Evolutionary conservation across 768 basidiomycete genomes (phyloP).

Genomic region (Kwoniella botswanensis): DNA sequence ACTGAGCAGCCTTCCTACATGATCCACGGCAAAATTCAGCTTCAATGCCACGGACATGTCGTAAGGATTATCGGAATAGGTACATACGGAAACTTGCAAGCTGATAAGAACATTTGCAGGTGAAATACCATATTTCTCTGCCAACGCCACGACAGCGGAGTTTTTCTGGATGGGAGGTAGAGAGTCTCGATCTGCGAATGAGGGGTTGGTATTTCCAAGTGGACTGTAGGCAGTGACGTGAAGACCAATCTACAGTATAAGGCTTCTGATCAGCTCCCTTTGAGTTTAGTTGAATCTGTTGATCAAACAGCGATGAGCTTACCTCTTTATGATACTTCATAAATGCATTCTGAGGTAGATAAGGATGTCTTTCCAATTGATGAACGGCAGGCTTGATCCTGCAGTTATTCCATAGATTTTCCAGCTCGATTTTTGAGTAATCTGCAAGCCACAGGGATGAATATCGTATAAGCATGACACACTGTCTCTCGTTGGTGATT

Average conservation of each 20-base stretch:
- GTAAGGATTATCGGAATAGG: not conserved
- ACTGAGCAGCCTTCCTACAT: slow-evolving; percentile 68
- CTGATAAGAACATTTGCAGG: slow-evolving; percentile 62
- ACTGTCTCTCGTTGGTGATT: not conserved
- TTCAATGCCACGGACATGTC: slow-evolving; percentile 54
- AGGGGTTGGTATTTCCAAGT: slow-evolving; percentile 64
- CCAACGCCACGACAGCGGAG: slow-evolving; percentile 68
- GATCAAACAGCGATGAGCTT: not conserved
- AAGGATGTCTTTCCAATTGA: slow-evolving; percentile 28
- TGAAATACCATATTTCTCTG: slow-evolving; percentile 68
- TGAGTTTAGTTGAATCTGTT: too few relatives aligned
- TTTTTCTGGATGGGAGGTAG: slow-evolving; percentile 65
- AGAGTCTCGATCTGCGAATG: slow-evolving; percentile 10
- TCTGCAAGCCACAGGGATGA: slow-evolving; percentile 5
- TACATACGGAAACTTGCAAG: slow-evolving; percentile 16
- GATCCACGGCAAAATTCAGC: slow-evolving; percentile 59
- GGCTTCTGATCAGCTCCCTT: not conserved
- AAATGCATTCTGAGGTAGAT: slow-evolving; percentile 22
- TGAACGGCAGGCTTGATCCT: slow-evolving; percentile 26
- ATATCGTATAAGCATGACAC: not conserved
- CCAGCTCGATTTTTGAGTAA: slow-evolving; percentile 67
- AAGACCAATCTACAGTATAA: slow-evolving; percentile 12
- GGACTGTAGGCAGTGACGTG: slow-evolving; percentile 68
- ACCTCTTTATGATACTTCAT: slow-evolving; percentile 27
- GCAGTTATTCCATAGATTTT: slow-evolving; percentile 13